Base-by-base conservation (phyloP, 1,284 basidiomycete genomes). In the Polyporus tsugae region DNA sequence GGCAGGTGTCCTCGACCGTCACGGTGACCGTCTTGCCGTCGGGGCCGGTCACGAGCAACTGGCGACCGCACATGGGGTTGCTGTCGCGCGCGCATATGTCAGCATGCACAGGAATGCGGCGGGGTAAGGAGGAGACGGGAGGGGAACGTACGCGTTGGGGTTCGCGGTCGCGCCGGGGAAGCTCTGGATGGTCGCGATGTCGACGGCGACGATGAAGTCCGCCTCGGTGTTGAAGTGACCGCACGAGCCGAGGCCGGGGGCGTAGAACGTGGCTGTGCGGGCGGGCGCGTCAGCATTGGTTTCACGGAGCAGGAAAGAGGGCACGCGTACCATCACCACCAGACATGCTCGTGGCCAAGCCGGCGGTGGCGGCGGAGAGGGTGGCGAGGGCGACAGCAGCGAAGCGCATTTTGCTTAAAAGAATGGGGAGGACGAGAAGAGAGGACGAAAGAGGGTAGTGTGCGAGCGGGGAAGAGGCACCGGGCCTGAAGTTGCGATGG, bases 1-100 rank as follows among this genome's bases (percentile, higher is more conserved):
- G 78, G 72, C 86, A 87, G 22, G 78, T 69, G 74, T 87, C 85
- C 5, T 79, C 79, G 25, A 87, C 80, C 7, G 76, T 75, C 2
- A 82, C 85, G 2, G 73, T 75, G 60, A 83, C 76, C 6, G 80
- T 77, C 36, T 80, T 80, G 38, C 81, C 80, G 44, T 77, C 64
- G 38, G 66, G 58, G 38, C 35, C 60, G 15, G 70, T 71, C 46
- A 65, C 64, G 72, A 75, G 78, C 78, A 81, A 72, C 64, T 75
- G 72, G 71, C 75, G 75, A 36, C 76, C 75, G 70, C 81, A 80
- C 39, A 82, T 79, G 17, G 80, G 80, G 77, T 82, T 82, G 33
- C 71, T 72, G 13, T 55, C 29, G 25, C 15, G 13, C 29, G 49
- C 1, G 46, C n/a, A n/a, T 19, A 22, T 10, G 19, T n/a, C n/a